Conservation (phyloP, 2,329 filamentous ascomycete species). For the Meredithiella fracta region DNA sequence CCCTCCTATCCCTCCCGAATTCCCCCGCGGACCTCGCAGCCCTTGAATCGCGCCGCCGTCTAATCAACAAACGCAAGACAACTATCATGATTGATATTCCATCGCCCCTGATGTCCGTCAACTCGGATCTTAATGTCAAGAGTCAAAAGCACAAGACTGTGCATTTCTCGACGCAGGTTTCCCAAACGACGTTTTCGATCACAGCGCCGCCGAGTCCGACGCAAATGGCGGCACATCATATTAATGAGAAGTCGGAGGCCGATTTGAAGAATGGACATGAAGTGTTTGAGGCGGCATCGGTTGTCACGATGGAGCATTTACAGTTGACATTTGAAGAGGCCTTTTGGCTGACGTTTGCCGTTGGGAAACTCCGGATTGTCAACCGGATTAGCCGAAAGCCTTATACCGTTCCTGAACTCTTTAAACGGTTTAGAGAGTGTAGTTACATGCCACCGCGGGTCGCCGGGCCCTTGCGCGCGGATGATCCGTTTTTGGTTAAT, state of each 20-base stretch:
- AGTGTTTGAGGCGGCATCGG: constrained; percentile 8
- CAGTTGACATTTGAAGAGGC: constrained; percentile 81
- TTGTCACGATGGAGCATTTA: constrained; percentile 58
- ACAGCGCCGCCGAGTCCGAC: constrained; percentile 35
- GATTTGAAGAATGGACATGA: constrained; percentile 12
- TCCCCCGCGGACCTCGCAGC: constrained; percentile 4
- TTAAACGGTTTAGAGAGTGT: constrained; percentile 49
- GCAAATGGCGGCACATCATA: constrained; percentile 16
- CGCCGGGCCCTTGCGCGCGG: constrained; percentile 38
- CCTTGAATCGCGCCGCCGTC: background rate
- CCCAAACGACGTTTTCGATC: constrained; percentile 43
- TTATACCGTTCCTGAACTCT: constrained; percentile 39
- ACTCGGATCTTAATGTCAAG: background rate
- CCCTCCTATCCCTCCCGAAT: constrained; percentile 7
- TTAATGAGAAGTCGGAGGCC: constrained; percentile 16
- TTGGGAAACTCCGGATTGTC: constrained; percentile 55
- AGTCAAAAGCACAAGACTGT: constrained; percentile 44
- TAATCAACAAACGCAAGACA: background rate
- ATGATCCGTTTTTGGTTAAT: constrained; percentile 70
- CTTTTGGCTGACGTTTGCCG: constrained; percentile 70
- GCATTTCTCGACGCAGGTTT: constrained; percentile 50
- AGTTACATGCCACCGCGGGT: constrained; percentile 46
- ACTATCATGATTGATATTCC: constrained; percentile 3
- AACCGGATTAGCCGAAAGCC: constrained; percentile 29
- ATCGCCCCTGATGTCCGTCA: constrained; percentile 3